A percentile compares a stretch with the other conserved stretches of the same genome.
Conservation (phyloP, 2,329 filamentous ascomycete species). For the Pyricularia grisea region DNA sequence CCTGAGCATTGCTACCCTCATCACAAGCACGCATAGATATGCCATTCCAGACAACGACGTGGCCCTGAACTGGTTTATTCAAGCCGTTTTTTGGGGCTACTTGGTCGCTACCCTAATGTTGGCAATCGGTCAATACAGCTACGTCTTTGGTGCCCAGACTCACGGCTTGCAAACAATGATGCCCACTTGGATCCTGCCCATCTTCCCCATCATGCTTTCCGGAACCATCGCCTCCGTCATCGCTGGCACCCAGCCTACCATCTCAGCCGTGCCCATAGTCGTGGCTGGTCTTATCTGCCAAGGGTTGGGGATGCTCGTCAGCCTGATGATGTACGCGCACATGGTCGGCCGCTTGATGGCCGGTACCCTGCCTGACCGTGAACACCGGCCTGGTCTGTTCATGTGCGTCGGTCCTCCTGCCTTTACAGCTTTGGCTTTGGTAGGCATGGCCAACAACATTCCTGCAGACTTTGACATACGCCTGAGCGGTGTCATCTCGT, state of each 20-base stretch:
- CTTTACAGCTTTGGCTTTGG: constrained; percentile 28
- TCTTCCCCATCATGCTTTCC: constrained; percentile 54
- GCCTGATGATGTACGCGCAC: constrained; percentile 45
- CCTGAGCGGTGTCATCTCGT: not conserved
- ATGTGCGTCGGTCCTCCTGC: constrained; percentile 52
- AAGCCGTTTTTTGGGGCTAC: constrained; percentile 55
- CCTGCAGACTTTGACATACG: constrained; percentile 17
- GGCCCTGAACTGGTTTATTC: constrained; percentile 22
- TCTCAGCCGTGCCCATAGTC: constrained; percentile 41
- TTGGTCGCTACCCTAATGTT: constrained; percentile 39
- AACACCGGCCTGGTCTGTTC: constrained; percentile 50
- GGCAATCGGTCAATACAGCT: constrained; percentile 47
- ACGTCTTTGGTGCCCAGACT: constrained; percentile 39
- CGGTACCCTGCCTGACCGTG: constrained; percentile 37
- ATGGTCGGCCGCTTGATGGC: constrained; percentile 36
- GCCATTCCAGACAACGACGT: constrained; percentile 15
- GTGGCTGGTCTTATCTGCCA: constrained; percentile 49
- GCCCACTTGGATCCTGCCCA: constrained; percentile 52
- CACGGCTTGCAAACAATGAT: constrained; percentile 41
- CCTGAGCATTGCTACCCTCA: constrained; percentile 50
- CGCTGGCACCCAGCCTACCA: constrained; percentile 34
- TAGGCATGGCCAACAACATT: constrained; percentile 22
- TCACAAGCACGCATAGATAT: constrained; percentile 40
- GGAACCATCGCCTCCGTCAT: constrained; percentile 50
- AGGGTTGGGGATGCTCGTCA: constrained; percentile 49